A percentile compares a stretch with the other conserved stretches of the same genome.
phyloP scores from a whole-genome alignment of 2,329 filamentous ascomycete species.

The Aschersonia sp. region DNA sequence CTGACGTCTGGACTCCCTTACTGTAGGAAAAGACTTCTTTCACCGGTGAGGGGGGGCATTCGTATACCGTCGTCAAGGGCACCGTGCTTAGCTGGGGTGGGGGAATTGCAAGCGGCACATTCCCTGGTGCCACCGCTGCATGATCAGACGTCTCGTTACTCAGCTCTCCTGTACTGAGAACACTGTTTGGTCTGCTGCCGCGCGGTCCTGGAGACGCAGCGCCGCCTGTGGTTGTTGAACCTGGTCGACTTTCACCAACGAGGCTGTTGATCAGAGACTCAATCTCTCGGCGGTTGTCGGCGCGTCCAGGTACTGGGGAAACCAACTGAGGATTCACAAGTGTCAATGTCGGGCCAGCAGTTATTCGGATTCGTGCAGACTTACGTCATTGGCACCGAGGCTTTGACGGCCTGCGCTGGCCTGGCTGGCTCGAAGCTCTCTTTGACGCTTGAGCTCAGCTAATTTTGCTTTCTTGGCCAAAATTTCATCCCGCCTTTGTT shows the following conservation, averaged over 20 bases:
- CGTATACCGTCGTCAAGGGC: slow-evolving; percentile 62
- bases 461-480: slow-evolving; percentile 94
- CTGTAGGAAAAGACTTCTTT: slow-evolving; percentile 90
- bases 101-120: slow-evolving; percentile 21
- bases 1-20: slow-evolving; percentile 86
- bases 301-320: slow-evolving; percentile 55
- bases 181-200: slow-evolving; percentile 72
- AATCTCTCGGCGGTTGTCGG: slow-evolving; percentile 58
- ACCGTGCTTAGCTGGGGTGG: slow-evolving; percentile 50
- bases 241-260: slow-evolving; percentile 62
- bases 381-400: slow-evolving; percentile 58
- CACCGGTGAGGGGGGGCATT: slow-evolving; percentile 60
- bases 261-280: slow-evolving; percentile 76
- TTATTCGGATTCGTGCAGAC: slow-evolving; percentile 11
- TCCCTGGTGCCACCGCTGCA: slow-evolving; percentile 28
- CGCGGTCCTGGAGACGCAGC: slow-evolving; percentile 50
- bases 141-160: slow-evolving; percentile 60
- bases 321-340: slow-evolving; percentile 26
- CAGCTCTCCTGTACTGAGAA: slow-evolving; percentile 66
- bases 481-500: slow-evolving; percentile 89
- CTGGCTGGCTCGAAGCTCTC: slow-evolving; percentile 69
- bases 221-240: slow-evolving; percentile 48
- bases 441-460: slow-evolving; percentile 84
- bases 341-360: background rate
- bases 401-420: slow-evolving; percentile 55